Base-by-base conservation (phyloP, 306 rosid genomes). In the Sindora glabra region DNA sequence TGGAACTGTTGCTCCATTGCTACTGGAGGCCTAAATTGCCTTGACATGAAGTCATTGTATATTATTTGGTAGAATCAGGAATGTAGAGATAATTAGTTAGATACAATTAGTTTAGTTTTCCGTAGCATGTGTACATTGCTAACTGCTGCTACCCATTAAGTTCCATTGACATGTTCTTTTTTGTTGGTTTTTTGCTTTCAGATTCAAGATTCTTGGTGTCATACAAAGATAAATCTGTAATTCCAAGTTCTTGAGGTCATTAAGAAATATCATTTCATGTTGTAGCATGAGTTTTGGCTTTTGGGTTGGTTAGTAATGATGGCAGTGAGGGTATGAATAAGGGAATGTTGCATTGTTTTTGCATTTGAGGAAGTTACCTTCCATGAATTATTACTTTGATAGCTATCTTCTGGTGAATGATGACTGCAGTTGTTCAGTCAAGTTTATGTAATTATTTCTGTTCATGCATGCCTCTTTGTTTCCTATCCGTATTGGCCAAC, bases 101-200 rank as follows among this genome's bases (percentile, higher is more conserved):
- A 56, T n/a, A 56, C 59, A 12, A 53, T n/a, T n/a, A n/a, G n/a
- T 62, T 66, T 65, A 64, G 76, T 62, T 60, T 50, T 59, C 33
- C 68, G 75, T 70, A 77, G 89, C 78, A 75, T 65, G 38, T 85
- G 94, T 78, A 80, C 86, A 88, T 84, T 74, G 82, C 96, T 76
- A 80, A 84, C 85, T 74, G 24, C 62, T 73, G 69, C 84, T 75
- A 40, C 89, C 66, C 79, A 40, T 64, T 55, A 62, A 65, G 70
- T 75, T 72, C 70, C 52, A 29, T 61, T 56, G 65, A 75, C 75
- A 23, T 37, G 53, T 48, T 64, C 59, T 66, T n/a, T n/a, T n/a
- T n/a, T n/a, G n/a, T 71, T 67, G 53, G 51, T 74, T 79, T 76
- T 58, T 36, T 80, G 77, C 68, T 79, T 77, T 83, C 81, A 80